Conservation (phyloP, 1,284 basidiomycete species). For the Fomitopsis pinicola region DNA sequence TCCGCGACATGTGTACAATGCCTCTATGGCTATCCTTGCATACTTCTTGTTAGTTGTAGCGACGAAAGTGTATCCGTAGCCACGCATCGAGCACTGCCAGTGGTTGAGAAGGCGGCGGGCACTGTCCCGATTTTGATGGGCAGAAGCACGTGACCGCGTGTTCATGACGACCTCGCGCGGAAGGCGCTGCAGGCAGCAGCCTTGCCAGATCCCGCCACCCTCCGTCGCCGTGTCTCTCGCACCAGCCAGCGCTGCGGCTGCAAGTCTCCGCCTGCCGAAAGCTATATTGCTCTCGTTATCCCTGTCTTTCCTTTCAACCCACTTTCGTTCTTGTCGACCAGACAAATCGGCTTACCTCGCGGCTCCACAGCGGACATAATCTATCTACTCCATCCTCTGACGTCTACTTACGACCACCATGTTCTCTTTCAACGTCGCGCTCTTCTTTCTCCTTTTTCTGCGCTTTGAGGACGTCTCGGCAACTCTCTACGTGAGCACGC, state of each 20-base stretch:
- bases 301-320: constrained; percentile 1
- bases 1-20: too few species aligned
- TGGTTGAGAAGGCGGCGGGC: too few species aligned
- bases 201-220: not conserved
- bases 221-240: not conserved
- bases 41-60: too few species aligned
- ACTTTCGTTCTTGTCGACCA: not conserved
- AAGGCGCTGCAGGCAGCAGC: not conserved
- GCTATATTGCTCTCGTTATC: not conserved
- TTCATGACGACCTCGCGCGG: constrained; percentile 9
- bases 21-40: too few species aligned
- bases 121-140: too few species aligned
- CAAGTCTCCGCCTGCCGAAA: not conserved
- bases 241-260: not conserved
- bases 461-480: constrained; percentile 7
- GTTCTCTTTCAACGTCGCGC: constrained; percentile 10
- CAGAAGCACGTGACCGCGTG: constrained; percentile 15
- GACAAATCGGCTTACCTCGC: not conserved
- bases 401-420: constrained; percentile 8
- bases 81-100: too few species aligned
- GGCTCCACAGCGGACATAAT: not conserved
- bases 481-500: constrained; percentile 12
- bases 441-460: constrained; percentile 7
- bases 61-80: too few species aligned
- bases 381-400: not conserved